Evolutionary conservation across 495 filamentous ascomycete genomes (phyloP), one percentile per base, ranked within the genome.

Genomic region (Penicillium coffeae): DNA sequence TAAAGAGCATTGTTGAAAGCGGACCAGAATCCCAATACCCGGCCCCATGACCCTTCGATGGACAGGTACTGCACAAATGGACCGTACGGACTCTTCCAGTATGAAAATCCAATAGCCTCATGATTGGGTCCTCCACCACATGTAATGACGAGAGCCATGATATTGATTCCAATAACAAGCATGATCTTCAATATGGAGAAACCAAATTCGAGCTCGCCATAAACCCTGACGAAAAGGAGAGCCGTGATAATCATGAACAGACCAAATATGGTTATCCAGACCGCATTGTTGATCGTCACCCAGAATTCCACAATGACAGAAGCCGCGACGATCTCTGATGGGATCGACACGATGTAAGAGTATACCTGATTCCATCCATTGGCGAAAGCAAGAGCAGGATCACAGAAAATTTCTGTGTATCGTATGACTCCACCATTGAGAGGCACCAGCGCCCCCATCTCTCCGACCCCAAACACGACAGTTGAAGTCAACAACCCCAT

Each of bases 1-100:
- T 79, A 83, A 7, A 80, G 73, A 13, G 77, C 79, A 21, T 72
- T 77, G 14, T 65, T 74, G 58, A 81, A 72, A 13, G 76, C 73
- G n/a, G 63, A 64, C 76, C 77, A 81, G 52, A 77, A 82, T 1
- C 79, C 79, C 3, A 82, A 60, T 39, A 62, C 59, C 13, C 48
- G 46, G 2, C 59, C 59, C 8, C 59, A 45, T 0, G 52, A 49
- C 2, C 59, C 59, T 1, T 22, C 21, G 2, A 56, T 44, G 1
- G 44, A 52, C 7, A 62, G 37, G 18, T 62, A 59, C 32, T 62
- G 59, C 13, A 56, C 50, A 10, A 62, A 48, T 7, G 59, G 59
- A 15, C 59, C 59, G 19, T 54, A 55, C 1, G 59, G 59, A 3
- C 33, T 39, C 21, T 51, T 53, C 59, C 59, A 62, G 41, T 56